A percentile compares a stretch with the other conserved stretches of the same genome.
Evolutionary conservation across 805 yeast species (phyloP).

Genomic region (Sungouiella blattae): DNA sequence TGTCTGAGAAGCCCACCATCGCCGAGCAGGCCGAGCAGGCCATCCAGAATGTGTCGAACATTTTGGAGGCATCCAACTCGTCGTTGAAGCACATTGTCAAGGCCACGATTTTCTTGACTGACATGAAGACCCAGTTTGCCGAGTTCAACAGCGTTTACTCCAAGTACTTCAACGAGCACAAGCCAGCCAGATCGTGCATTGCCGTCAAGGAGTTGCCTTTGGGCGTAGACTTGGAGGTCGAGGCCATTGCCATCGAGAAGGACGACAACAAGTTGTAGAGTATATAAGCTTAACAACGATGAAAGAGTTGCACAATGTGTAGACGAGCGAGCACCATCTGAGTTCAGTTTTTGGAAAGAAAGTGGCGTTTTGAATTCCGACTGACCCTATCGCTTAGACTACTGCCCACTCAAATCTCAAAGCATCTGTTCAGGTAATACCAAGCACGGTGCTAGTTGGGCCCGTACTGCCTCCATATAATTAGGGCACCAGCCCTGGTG

Average conservation of each 20-base stretch:
- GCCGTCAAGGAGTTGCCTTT: constrained; percentile 91
- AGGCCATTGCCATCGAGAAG: constrained; percentile 80
- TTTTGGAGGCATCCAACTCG: constrained; percentile 83
- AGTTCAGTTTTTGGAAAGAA: no score
- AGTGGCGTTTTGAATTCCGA: no score
- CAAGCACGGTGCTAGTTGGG: no score
- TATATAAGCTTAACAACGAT: no score
- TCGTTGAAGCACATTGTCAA: constrained; percentile 80
- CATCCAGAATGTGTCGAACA: constrained; percentile 61
- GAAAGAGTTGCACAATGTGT: no score
- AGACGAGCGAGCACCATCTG: no score
- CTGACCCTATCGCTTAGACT: no score
- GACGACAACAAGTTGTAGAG: constrained; percentile 32
- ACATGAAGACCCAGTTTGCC: constrained; percentile 74
- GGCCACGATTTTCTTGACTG: constrained; percentile 85
- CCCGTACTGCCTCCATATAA: no score
- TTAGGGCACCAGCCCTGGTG: no score
- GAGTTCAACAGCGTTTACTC: constrained; percentile 84
- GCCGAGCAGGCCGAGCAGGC: constrained; percentile 76
- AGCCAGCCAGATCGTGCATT: constrained; percentile 97
- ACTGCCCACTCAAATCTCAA: no score
- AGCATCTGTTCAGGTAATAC: no score
- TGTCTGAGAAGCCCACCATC: constrained; percentile 63
- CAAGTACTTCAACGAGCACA: constrained; percentile 69
- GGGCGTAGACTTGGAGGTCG: constrained; percentile 85